Conservation (phyloP, 2,329 filamentous ascomycete genomes). For the Lachnellula arida region DNA sequence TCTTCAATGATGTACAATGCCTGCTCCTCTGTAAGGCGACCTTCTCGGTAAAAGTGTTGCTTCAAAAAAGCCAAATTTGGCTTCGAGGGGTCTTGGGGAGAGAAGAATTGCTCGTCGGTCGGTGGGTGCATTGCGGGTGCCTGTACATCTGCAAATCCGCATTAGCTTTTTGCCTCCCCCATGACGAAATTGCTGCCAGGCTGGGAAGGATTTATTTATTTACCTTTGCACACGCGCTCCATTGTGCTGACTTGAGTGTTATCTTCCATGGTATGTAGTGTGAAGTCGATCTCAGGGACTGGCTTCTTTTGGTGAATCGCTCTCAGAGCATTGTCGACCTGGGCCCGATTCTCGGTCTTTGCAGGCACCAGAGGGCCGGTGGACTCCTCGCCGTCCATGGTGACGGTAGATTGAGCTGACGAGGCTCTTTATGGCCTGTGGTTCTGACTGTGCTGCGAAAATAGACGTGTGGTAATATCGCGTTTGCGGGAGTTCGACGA, state of each 20-base stretch:
- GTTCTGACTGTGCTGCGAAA: background rate
- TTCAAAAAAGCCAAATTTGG: conserved; percentile 93
- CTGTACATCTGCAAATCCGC: conserved; percentile 71
- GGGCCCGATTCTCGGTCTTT: conserved; percentile 30
- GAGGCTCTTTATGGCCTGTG: background rate
- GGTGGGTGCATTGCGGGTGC: conserved; percentile 91
- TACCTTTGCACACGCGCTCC: conserved; percentile 98
- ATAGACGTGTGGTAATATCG: too few species aligned
- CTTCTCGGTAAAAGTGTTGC: conserved; percentile 97
- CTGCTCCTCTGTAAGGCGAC: conserved; percentile 93
- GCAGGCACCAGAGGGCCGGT: conserved; percentile 16
- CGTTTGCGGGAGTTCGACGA: background rate
- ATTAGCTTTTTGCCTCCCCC: background rate
- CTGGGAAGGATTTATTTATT: background rate
- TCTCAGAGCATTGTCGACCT: conserved; percentile 85
- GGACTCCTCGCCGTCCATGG: conserved; percentile 29
- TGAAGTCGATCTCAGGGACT: conserved; percentile 96
- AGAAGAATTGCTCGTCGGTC: conserved; percentile 91
- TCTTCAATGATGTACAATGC: conserved; percentile 90
- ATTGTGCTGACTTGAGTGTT: conserved; percentile 89
- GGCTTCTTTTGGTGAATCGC: conserved; percentile 94
- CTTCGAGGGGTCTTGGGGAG: conserved; percentile 78
- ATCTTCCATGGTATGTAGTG: conserved; percentile 97
- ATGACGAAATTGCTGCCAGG: background rate
- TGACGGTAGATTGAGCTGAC: conserved; percentile 10